Percentiles rank a stretch among this genome's conserved stretches.
These are phyloP conservation scores for Fusarium sp. DNA, from an alignment of 2,329 filamentous ascomycete genomes.

Conservation along the genomic window DNA sequence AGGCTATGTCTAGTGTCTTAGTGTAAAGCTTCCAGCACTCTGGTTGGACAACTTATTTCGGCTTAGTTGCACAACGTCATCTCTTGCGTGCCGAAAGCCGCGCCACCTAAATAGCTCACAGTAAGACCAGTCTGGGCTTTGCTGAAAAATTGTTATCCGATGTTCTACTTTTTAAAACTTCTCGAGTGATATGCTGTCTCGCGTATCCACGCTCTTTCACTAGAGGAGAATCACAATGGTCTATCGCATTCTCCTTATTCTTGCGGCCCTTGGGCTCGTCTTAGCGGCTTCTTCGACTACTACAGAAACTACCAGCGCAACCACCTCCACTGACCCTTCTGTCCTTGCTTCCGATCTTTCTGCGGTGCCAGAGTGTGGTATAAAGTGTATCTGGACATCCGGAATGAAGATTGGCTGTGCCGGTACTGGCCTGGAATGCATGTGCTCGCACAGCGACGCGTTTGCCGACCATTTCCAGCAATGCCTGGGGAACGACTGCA, in stretches of 20 bases:
- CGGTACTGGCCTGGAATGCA: background rate
- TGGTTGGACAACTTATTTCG: background rate
- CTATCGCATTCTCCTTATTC: background rate
- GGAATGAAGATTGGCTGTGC: background rate
- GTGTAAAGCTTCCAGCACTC: too few species aligned
- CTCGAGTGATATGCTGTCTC: background rate
- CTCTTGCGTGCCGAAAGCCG: background rate
- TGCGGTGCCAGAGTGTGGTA: background rate
- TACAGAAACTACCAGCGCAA: background rate
- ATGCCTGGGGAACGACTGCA: background rate
- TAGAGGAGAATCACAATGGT: background rate
- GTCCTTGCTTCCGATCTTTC: background rate
- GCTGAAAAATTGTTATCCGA: background rate
- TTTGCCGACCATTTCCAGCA: background rate
- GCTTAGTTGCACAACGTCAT: background rate
- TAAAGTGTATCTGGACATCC: background rate
- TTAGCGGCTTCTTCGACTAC: background rate
- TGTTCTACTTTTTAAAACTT: background rate
- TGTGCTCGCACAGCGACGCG: background rate
- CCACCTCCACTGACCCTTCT: background rate
- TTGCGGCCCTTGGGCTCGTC: background rate
- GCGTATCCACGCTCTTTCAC: too few species aligned
- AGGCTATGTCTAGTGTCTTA: background rate
- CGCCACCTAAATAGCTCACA: background rate
- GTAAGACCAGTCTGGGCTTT: background rate